phyloP scores from a whole-genome alignment of 2,329 filamentous ascomycete genomes.

The Rhynchosporium agropyri region DNA sequence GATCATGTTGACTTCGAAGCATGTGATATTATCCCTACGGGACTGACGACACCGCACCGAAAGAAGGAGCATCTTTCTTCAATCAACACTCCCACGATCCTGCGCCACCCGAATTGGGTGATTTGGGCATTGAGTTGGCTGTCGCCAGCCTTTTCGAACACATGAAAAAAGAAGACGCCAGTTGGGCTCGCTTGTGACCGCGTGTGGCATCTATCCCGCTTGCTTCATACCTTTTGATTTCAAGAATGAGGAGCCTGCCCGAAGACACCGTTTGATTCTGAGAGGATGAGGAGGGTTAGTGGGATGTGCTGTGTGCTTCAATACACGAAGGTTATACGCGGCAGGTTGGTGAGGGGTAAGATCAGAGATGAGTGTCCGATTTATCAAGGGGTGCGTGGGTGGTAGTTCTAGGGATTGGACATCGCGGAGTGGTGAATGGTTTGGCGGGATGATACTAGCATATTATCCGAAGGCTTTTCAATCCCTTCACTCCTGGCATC shows the following conservation, averaged over 20 bases:
- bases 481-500: no score
- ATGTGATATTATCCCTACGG: constrained; percentile 44
- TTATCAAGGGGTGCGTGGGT: constrained; percentile 43
- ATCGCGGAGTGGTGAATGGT: no score
- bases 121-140: constrained; percentile 56
- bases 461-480: no score
- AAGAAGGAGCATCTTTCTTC: constrained; percentile 25
- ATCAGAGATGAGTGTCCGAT: constrained; percentile 67
- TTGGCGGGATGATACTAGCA: no score
- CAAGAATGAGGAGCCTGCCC: constrained; percentile 27
- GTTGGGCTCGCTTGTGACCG: constrained; percentile 83
- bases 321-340: constrained; percentile 86
- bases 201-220: constrained; percentile 75
- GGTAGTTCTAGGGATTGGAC: no score
- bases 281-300: constrained; percentile 38
- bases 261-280: no score
- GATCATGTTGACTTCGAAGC: constrained; percentile 49
- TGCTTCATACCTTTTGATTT: constrained; percentile 52
- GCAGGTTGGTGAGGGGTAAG: constrained; percentile 73
- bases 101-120: constrained; percentile 48
- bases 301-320: constrained; percentile 56
- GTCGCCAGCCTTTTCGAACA: constrained; percentile 57
- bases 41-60: constrained; percentile 21
- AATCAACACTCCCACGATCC: constrained; percentile 16
- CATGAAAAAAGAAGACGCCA: constrained; percentile 67